Evolutionary conservation across 495 filamentous ascomycete species (phyloP).

Genomic region (Sabuloglossum arenarium): DNA sequence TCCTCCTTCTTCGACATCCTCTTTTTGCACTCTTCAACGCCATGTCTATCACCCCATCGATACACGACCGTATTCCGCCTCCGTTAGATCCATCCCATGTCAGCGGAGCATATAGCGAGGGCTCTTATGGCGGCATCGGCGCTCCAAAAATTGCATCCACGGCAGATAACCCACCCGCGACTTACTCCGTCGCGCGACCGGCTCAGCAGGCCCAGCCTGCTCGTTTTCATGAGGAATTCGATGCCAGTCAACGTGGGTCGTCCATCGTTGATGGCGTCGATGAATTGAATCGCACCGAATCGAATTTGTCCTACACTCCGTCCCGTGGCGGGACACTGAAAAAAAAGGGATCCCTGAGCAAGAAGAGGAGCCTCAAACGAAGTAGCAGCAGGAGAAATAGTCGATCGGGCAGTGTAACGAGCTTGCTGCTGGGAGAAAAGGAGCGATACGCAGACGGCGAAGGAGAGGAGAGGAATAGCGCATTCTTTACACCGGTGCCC

Average conservation of each 20-base stretch:
- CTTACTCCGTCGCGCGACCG: background rate
- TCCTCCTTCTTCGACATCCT: background rate
- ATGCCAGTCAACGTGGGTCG: background rate
- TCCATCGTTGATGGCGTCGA: background rate
- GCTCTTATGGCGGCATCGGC: background rate
- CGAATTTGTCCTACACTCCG: conserved; percentile 14
- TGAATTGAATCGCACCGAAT: background rate
- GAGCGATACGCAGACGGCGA: conserved; percentile 29
- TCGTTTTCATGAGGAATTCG: background rate
- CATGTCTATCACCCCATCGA: background rate
- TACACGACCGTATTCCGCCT: background rate
- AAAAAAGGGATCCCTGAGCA: conserved; percentile 63
- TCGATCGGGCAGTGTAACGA: conserved; percentile 63
- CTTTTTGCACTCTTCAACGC: background rate
- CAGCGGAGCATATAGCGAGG: background rate
- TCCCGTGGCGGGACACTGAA: conserved; percentile 62
- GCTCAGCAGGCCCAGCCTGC: background rate
- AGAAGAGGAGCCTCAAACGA: conserved; percentile 53
- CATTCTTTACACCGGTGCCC: conserved; percentile 74
- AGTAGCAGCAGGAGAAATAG: conserved; percentile 53
- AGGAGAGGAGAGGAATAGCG: conserved; percentile 59
- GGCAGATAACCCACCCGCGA: background rate
- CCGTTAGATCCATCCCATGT: background rate
- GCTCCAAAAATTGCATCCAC: background rate
- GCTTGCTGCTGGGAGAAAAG: conserved; percentile 40